Base-by-base conservation (phyloP, 306 rosid species). In the Vigna nakashimae region DNA sequence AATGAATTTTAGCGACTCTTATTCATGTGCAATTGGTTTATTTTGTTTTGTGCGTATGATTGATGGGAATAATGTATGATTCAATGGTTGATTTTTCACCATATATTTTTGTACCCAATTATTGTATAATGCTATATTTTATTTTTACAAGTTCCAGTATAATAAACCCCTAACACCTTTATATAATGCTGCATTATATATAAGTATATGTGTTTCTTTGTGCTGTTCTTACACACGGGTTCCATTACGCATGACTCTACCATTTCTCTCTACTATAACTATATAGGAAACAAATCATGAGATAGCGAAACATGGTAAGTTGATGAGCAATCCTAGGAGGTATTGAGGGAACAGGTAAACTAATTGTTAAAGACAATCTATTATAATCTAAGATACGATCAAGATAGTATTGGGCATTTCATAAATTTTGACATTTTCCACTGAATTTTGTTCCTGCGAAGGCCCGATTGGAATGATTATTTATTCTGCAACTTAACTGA, bases 1-100 rank as follows among this genome's bases (percentile, higher is more conserved):
- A 82, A 72, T 68, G 82, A 84, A 71, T 77, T 55, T 73, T 51
- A 24, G 77, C 76, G 69, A 79, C 75, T 84, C 76, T 49, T 45
- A 45, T 69, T 75, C 40, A 52, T 72, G 6, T 52, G 50, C 69
- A 62, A 46, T 76, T 52, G 48, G 83, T 76, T 82, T 73, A 84
- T 59, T 80, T 46, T 83, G 71, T 52, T 57, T 43, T 50, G 48
- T 66, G 18, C 18, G 57, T 66, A 32, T 64, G 51, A 28, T 60
- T 69, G 14, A 11, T 63, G 67, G 62, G 67, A 62, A 13, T 45
- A 53, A 26, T 26, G 28, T 26, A 26, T 26, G 28, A 26, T 26
- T 26, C 28, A 26, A 26, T 26, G 28, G 28, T 26, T 26, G 28
- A 26, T 26, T 26, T 26, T 26, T 26, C 28, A 26, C 28, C 28